A percentile compares a stretch with the other conserved stretches of the same genome.
Conservation (phyloP, 2,329 filamentous ascomycete species). For the Aspergillus proliferans region DNA sequence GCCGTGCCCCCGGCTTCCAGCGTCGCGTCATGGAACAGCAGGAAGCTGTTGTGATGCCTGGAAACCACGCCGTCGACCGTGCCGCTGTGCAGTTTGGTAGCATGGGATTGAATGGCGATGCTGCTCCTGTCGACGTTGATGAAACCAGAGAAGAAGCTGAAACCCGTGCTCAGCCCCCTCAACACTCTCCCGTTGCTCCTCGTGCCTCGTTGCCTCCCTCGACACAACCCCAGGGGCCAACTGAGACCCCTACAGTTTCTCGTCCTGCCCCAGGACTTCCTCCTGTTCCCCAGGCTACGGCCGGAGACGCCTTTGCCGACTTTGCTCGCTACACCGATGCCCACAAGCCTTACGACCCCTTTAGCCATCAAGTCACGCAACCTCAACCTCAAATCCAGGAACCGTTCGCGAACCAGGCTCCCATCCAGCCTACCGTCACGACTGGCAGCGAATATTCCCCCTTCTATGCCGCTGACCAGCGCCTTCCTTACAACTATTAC, state of each 20-base stretch:
- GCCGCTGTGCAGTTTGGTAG: constrained; percentile 94
- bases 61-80: constrained; percentile 88
- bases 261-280: constrained; percentile 59
- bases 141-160: constrained; percentile 92
- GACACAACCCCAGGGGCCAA: constrained; percentile 30
- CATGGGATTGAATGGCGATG: constrained; percentile 74
- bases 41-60: constrained; percentile 96
- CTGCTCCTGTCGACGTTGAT: constrained; percentile 63
- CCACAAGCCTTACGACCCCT: constrained; percentile 84
- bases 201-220: constrained; percentile 77
- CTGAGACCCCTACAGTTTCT: constrained; percentile 41
- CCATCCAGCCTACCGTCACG: constrained; percentile 52
- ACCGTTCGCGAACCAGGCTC: constrained; percentile 49
- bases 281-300: constrained; percentile 51
- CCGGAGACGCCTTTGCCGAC: constrained; percentile 44
- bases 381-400: constrained; percentile 60
- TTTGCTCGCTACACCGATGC: constrained; percentile 50
- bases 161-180: constrained; percentile 85
- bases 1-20: constrained; percentile 72
- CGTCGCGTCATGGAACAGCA: constrained; percentile 88
- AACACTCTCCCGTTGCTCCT: constrained; percentile 83
- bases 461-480: constrained; percentile 75
- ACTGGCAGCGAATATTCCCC: constrained; percentile 69
- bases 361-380: constrained; percentile 64
- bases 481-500: constrained; percentile 72